Evolutionary conservation across 2,329 filamentous ascomycete species (phyloP), one percentile per base, ranked within the genome.

Genomic region (Didymella glomerata): DNA sequence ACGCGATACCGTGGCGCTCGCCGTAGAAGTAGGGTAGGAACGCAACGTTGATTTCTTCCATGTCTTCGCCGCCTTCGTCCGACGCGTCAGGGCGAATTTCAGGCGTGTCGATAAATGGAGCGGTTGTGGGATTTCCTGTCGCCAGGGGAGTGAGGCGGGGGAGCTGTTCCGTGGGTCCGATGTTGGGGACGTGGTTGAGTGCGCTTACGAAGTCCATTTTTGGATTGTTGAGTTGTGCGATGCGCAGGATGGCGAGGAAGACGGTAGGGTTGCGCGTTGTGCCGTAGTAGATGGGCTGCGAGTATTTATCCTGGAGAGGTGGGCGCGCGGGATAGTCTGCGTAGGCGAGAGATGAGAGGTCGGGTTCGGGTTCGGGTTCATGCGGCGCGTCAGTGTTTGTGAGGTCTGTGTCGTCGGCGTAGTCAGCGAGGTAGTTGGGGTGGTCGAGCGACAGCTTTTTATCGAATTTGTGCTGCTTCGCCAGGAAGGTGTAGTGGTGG

Each of bases 21-120:
- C 40, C 25, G 48, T 68, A 71, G 49, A 65, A 71, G 0, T 54
- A 3, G 0, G 70, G 70, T 0, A 71, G 14, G 52, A 71, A 71
- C 0, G 61, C 32, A 2, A 69, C 16, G 0, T 20, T 51, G 34
- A 70, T 54, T 0, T 13, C 1, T 0, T 24, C 22, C 6, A 2
- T 18, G 10, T 40, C 18, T 4, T 40, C 36, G 18, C 10, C 18
- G 36, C 16, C 18, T 36, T 36, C 32, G 6, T n/a, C 16, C 34
- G 8, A 18, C 16, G 5, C 34, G 7, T 38, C 36, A 40, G 18
- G 36, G 8, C 18, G n/a, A 8, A 5, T 20, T 4, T 40, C n/a
- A 4, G 4, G 22, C n/a, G 41, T 24, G 11, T 59, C 56, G 6
- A 59, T 20, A 7, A 59, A 59, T 0, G 40, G 46, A 0, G 16